phyloP scores from a whole-genome alignment of 768 basidiomycete species.

The Calocybe gangraenosa region DNA sequence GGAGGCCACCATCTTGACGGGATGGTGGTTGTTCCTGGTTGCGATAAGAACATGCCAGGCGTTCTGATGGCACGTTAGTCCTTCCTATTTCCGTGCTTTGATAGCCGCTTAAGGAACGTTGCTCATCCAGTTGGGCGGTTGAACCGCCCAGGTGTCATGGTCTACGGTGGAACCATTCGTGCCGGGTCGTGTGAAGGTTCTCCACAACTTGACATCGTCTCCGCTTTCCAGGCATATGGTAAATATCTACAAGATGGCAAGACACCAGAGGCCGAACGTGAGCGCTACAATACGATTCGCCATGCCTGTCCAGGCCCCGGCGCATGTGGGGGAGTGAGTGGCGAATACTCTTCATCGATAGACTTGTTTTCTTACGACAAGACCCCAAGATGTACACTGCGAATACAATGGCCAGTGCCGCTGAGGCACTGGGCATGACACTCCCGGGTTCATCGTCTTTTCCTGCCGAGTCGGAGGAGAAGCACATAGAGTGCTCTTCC shows the following conservation, averaged over 20 bases:
- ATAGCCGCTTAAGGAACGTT: conserved; percentile 18
- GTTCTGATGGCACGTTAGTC: conserved; percentile 90
- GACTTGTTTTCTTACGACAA: not conserved
- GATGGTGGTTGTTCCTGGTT: conserved; percentile 95
- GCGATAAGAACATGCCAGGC: conserved; percentile 99
- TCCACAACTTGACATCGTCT: conserved; percentile 91
- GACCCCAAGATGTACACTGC: conserved; percentile 86
- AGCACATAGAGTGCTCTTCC: conserved; percentile 75
- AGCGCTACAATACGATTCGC: conserved; percentile 82
- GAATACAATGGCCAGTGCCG: conserved; percentile 96
- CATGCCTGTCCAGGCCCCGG: conserved; percentile 97
- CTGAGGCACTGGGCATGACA: conserved; percentile 95
- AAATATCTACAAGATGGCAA: conserved; percentile 89
- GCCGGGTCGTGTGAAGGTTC: conserved; percentile 87
- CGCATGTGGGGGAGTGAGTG: conserved; percentile 90
- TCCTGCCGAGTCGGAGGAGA: conserved; percentile 90
- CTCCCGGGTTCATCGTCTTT: conserved; percentile 96
- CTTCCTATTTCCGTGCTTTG: conserved; percentile 9
- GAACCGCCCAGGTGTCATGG: conserved; percentile 95
- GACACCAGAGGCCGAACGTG: conserved; percentile 76
- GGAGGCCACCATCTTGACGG: conserved; percentile 98
- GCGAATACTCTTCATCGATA: not conserved
- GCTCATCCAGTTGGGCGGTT: conserved; percentile 73
- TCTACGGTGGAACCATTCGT: conserved; percentile 94
- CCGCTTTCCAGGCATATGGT: conserved; percentile 97